Evolutionary conservation across 129 eudicot genomes (phyloP), one percentile per base, ranked within the genome.

Genomic region (Ambrosia trifida): DNA sequence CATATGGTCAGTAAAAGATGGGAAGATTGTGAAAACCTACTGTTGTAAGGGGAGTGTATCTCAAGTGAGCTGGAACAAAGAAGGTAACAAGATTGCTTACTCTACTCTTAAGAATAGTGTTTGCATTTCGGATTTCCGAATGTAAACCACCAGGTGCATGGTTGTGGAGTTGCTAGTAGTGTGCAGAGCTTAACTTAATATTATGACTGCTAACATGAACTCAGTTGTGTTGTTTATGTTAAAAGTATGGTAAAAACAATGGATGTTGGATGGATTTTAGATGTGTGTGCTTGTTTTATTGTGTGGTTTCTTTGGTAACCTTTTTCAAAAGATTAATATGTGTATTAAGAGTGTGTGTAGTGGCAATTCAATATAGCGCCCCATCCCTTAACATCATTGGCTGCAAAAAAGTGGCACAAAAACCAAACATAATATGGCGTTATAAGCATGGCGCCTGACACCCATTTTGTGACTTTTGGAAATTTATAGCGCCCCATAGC

Each of bases 51-150:
- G 89, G 41, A 70, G 74, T 64, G 68, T 89, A 69, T 83, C 62
- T 77, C 81, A 82, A 50, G 78, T 89, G 41, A 64, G 84, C 69
- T 86, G 96, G 91, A 80, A 86, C 83, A 79, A 81, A 69, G 80
- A 76, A 63, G 87, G 95, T 66, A 80, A 89, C 64, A 81, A 74
- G 70, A 65, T 83, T 53, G 87, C 89, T 11, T 81, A 78, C 35
- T 77, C 81, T 73, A 75, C 74, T n/a, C 69, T 57, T 28, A 83
- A 78, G 65, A 83, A 74, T 32, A 53, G 40, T 11, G 87, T 79
- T 12, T 70, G 63, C 67, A 78, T 88, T 50, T 50, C 82, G 51
- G 87, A 89, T 68, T 58, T 83, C 51, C 63, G 82, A 71, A 76
- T 18, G 85, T 88, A 79, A 78, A 40, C 44, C 19, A 4, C 7